Conservation (phyloP, 129 eudicot species). For the Pulicaria dysenterica region DNA sequence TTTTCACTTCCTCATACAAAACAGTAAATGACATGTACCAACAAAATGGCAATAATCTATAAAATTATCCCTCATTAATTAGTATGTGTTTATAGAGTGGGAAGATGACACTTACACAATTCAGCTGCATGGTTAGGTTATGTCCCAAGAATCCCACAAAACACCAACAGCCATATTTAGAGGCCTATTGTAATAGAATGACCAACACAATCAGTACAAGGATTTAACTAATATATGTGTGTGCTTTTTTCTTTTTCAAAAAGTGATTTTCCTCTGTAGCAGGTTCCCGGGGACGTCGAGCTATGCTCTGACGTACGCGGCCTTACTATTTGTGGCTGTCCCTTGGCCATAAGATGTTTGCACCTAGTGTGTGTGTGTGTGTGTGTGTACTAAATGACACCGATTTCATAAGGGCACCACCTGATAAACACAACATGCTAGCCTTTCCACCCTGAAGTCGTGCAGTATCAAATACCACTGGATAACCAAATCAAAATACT, state of each 20-base stretch:
- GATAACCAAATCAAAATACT: conserved; percentile 25
- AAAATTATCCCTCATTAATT: too few relatives aligned
- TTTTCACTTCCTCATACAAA: not conserved
- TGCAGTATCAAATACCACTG: conserved; percentile 27
- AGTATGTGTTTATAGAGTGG: not conserved
- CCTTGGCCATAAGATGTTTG: too few relatives aligned
- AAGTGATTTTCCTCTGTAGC: too few relatives aligned
- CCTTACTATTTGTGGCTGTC: too few relatives aligned
- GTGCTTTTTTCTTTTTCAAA: too few relatives aligned
- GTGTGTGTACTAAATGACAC: not conserved
- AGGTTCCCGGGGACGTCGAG: too few relatives aligned
- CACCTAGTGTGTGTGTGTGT: too few relatives aligned
- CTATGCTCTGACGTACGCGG: too few relatives aligned
- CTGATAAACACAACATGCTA: conserved; percentile 29
- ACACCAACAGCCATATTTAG: conserved; percentile 31
- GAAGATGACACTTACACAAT: conserved; percentile 28
- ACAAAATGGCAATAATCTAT: not conserved
- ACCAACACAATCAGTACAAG: conserved; percentile 11
- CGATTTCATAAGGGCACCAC: conserved; percentile 25
- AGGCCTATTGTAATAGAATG: conserved; percentile 28
- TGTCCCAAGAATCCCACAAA: conserved; percentile 26
- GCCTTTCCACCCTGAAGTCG: conserved; percentile 27
- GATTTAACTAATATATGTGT: not conserved
- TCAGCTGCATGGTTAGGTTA: conserved; percentile 17
- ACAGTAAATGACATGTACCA: not conserved